Percentiles rank a stretch among this genome's conserved stretches.
These are phyloP conservation scores for Blattamonas nauphoetae DNA, from an alignment of 78 protist species.

Conservation along the genomic window DNA sequence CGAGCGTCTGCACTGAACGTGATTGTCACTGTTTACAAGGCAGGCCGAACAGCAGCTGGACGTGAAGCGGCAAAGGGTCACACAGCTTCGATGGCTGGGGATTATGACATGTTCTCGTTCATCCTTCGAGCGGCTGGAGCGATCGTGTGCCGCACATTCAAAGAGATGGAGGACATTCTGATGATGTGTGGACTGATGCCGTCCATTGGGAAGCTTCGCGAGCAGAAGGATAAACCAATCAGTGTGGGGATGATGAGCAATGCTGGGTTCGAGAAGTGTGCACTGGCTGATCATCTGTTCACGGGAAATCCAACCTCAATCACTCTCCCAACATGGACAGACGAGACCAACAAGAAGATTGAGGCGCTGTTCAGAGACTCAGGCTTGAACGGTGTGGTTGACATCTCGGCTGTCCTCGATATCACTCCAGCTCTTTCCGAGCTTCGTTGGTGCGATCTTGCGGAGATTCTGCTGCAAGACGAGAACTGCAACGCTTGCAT, in stretches of 20 bases:
- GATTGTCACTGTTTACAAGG: constrained; percentile 18
- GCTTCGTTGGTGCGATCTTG: neutral
- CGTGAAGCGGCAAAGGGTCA: constrained; percentile 31
- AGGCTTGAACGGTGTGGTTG: neutral
- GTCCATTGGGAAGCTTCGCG: neutral
- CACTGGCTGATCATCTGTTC: constrained; percentile 40
- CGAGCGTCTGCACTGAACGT: neutral
- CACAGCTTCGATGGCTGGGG: constrained; percentile 45
- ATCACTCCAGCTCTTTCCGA: constrained; percentile 21
- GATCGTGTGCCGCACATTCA: neutral
- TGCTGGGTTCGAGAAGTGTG: constrained; percentile 42
- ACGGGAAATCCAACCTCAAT: neutral
- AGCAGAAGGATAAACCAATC: neutral
- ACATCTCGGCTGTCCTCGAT: neutral
- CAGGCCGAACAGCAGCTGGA: constrained; percentile 25
- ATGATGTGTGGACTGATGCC: neutral
- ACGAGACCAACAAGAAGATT: neutral
- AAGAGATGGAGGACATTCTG: constrained; percentile 15
- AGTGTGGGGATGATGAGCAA: constrained; percentile 20
- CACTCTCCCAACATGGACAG: neutral
- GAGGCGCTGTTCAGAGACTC: neutral
- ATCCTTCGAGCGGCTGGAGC: constrained; percentile 7
- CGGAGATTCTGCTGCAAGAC: constrained; percentile 1
- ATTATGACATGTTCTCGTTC: constrained; percentile 24
- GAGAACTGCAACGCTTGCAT: neutral